Evolutionary conservation across 2,329 filamentous ascomycete genomes (phyloP).

Genomic region (Colletotrichum camelliae): DNA sequence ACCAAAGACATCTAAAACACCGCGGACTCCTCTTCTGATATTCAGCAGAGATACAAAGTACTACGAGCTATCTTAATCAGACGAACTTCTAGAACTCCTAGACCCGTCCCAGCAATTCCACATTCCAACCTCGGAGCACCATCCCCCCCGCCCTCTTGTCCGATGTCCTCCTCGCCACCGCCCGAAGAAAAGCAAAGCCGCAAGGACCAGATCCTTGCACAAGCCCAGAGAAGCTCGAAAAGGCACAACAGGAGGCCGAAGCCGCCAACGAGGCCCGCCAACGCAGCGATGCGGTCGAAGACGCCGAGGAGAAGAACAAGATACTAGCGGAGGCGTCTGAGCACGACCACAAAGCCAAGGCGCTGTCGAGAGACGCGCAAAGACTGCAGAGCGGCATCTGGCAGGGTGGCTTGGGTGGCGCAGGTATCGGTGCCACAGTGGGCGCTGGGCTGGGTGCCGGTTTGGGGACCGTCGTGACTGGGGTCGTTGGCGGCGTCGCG

Average conservation of each 20-base stretch:
- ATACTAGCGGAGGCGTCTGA: constrained; percentile 6
- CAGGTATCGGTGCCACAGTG: constrained; percentile 9
- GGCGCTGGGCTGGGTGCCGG: constrained; percentile 7
- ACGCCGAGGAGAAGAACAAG: constrained; percentile 11
- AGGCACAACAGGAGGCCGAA: constrained; percentile 5
- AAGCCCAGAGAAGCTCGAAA: constrained; percentile 12
- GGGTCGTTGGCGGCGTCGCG: constrained; percentile 13
- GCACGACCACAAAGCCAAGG: constrained; percentile 7
- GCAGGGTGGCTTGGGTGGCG: constrained; percentile 15
- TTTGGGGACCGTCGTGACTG: background rate
- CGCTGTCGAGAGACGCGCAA: background rate
- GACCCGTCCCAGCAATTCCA: background rate
- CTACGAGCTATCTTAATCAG: no score
- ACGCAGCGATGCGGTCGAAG: constrained; percentile 1
- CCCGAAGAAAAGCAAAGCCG: constrained; percentile 5
- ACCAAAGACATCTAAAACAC: background rate
- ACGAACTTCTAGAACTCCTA: background rate
- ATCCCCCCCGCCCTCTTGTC: background rate
- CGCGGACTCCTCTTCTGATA: background rate
- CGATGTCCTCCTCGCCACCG: constrained; percentile 3
- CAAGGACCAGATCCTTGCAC: constrained; percentile 8
- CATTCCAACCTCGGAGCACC: background rate
- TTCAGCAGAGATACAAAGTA: background rate
- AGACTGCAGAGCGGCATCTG: constrained; percentile 13
- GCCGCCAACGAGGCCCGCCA: background rate